Evolutionary conservation across 2,329 filamentous ascomycete genomes (phyloP), one percentile per base, ranked within the genome.

Genomic region (Samsoniella hepiali): DNA sequence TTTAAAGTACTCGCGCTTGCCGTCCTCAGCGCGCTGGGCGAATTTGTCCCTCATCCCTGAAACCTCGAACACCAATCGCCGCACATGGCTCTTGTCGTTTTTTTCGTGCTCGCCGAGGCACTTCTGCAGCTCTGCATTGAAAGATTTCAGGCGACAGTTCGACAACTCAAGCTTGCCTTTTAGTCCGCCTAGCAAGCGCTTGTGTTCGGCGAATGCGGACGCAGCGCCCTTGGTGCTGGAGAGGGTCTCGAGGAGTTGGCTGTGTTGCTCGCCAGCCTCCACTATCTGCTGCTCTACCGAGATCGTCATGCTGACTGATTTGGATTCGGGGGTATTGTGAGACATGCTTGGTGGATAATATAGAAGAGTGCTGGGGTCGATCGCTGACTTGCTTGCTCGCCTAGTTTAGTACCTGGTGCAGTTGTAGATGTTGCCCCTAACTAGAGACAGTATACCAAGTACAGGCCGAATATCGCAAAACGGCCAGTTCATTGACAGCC

Each of bases 1-100:
- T 53, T 82, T 78, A 32, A 83, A 76, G 70, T 84, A 86, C 65
- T 85, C 83, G 50, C 74, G 72, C 70, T 86, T 83, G 70, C 85
- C 83, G 65, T 81, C 82, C 56, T 78, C 77, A 15, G 82, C 80
- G 57, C 76, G 77, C n/a, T 77, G 76, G 17, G 75, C 72, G 56
- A 72, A 74, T 9, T 68, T 67, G 3, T 71, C 79, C 49, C 76
- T 76, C 65, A 79, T 79, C 34, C 83, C 80, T 5, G 78, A 75
- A 10, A 83, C 74, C 64, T 79, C 82, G 75, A 82, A 82, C 45
- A 79, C 74, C 68, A 83, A 82, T 45, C 83, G 80, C 61, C 77
- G 78, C 68, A 84, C 73, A 55, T 80, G 78, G 51, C 79, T 81
- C 72, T 84, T 79, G 62, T 81, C 80, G 69, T 84, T 83, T 61